phyloP scores from a whole-genome alignment of 768 basidiomycete species.

The Lactarius evosmus region DNA sequence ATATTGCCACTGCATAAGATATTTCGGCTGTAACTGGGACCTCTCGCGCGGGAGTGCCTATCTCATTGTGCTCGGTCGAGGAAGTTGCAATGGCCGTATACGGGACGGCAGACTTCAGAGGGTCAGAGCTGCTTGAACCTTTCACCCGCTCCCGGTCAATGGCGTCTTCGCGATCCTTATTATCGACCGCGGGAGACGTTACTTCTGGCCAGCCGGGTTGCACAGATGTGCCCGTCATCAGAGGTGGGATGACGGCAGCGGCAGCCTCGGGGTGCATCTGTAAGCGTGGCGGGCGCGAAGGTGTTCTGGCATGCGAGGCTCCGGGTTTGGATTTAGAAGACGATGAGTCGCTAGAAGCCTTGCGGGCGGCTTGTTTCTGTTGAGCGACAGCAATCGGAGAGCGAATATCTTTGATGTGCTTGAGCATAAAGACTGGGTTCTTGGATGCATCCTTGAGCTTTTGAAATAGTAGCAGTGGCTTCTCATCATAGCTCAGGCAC shows the following conservation, averaged over 20 bases:
- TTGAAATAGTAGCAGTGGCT: conserved; percentile 94
- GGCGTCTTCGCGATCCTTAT: conserved; percentile 44
- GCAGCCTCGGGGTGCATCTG: conserved; percentile 62
- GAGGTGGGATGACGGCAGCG: conserved; percentile 42
- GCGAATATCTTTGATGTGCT: conserved; percentile 94
- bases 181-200: conserved; percentile 55
- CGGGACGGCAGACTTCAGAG: conserved; percentile 40
- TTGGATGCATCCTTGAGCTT: conserved; percentile 96
- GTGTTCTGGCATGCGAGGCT: conserved; percentile 37
- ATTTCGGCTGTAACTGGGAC: conserved; percentile 46
- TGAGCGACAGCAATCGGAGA: conserved; percentile 96
- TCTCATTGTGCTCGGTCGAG: conserved; percentile 27
- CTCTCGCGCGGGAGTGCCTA: conserved; percentile 32
- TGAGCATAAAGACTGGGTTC: conserved; percentile 98
- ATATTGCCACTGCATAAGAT: conserved; percentile 96
- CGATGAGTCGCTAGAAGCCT: conserved; percentile 49
- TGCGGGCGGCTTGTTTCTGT: conserved; percentile 89
- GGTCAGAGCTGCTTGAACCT: conserved; percentile 14
- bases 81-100: conserved; percentile 29
- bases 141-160: conserved; percentile 28
- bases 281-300: conserved; percentile 59
- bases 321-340: conserved; percentile 33
- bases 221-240: conserved; percentile 52
- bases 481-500: conserved; percentile 96
- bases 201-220: conserved; percentile 77